Base-by-base conservation (phyloP, 345 rosid species). In the Melaleuca alternifolia region DNA sequence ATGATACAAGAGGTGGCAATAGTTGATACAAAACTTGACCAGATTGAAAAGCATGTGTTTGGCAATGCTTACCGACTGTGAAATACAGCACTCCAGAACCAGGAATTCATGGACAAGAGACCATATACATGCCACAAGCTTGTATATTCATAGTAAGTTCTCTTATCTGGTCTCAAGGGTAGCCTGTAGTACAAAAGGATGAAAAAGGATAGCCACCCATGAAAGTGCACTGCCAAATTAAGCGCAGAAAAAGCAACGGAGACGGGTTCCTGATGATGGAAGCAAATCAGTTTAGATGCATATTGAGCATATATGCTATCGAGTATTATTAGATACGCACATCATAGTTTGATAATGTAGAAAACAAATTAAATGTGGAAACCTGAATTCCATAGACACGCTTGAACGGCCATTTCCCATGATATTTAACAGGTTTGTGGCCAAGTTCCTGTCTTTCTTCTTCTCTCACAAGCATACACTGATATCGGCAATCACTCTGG, bases 51-150 rank as follows among this genome's bases (percentile, higher is more conserved):
- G 59, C 41, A 20, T 7, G 53, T 2, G 30, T 50, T 50, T 52
- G 33, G 54, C 62, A 87, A 59, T 86, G 85, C 91, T 91, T 91
- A 97, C 98, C 96, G 94, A 88, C 93, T 93, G 86, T 96, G 99
- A 89, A 95, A 95, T 84, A 94, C 94, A 89, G 94, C 91, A 92
- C 95, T 94, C 98, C 99, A 97, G 86, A 97, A 92, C 97, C 96
- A 96, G 85, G 93, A 87, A 85, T 95, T 97, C 96, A 96, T 93
- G 44, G 97, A 92, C n/a, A 96, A 87, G 85, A 95, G 48, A 18
- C 94, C 98, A 28, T 94, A 94, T 85, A 93, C 89, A 89, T 96
- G 97, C 93, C 95, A 92, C 84, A 97, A 90, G 56, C 93, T 92
- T 46, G 96, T 92, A 90, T 92, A 97, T 85, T 95, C 97, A 85